Evolutionary conservation across 1,139 yeast species (phyloP).

Genomic region (Blastobotrys elegans): DNA sequence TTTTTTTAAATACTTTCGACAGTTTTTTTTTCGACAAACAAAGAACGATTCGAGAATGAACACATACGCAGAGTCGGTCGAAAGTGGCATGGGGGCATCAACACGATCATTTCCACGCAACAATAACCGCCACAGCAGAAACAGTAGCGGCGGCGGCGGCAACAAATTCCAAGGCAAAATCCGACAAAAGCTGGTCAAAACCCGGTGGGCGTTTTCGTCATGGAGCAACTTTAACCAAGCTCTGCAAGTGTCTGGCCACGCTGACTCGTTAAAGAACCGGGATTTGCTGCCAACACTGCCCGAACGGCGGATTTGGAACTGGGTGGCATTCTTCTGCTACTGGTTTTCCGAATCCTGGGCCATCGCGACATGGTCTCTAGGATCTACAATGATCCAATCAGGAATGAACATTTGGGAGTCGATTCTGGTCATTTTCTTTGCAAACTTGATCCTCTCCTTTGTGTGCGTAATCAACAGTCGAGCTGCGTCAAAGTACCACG

Average conservation of each 20-base stretch:
- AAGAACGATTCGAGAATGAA: no score
- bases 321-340: slow-evolving; percentile 19
- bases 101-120: neutral
- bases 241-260: slow-evolving; percentile 15
- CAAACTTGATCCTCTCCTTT: slow-evolving; percentile 18
- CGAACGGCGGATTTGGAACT: slow-evolving; percentile 17
- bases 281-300: slow-evolving; percentile 20
- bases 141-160: no score
- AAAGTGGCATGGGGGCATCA: neutral
- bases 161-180: neutral
- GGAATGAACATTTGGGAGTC: slow-evolving; percentile 18
- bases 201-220: slow-evolving; percentile 13
- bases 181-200: neutral
- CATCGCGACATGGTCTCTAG: slow-evolving; percentile 18
- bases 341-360: slow-evolving; percentile 24
- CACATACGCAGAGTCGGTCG: slow-evolving; percentile 6
- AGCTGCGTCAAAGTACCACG: slow-evolving; percentile 22
- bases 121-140: neutral
- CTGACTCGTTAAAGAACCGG: slow-evolving; percentile 14
- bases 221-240: slow-evolving; percentile 13
- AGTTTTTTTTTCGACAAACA: neutral
- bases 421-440: slow-evolving; percentile 14
- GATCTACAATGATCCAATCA: slow-evolving; percentile 16
- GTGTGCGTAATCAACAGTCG: slow-evolving; percentile 21
- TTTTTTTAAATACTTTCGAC: neutral